phyloP scores from a whole-genome alignment of 306 rosid species.

The Arachis hypogaea region DNA sequence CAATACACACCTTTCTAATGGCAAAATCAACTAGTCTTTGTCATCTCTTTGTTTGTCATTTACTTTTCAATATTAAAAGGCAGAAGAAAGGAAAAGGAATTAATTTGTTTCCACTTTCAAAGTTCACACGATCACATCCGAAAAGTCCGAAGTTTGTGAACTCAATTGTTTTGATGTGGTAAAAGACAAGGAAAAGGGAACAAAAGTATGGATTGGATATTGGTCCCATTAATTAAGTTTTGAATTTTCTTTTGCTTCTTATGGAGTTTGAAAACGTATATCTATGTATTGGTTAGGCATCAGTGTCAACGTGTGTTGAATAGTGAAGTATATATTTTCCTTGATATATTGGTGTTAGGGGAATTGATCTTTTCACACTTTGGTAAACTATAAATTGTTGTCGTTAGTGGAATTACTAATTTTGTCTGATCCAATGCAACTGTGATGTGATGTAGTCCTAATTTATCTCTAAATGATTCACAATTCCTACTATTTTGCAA shows the following conservation, averaged over 20 bases:
- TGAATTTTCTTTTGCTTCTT: not conserved
- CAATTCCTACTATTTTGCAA: not conserved
- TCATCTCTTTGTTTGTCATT: conserved; percentile 29
- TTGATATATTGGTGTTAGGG: not conserved
- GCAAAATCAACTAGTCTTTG: conserved; percentile 24
- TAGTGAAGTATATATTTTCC: no score
- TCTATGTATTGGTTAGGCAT: not conserved
- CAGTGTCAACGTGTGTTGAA: not conserved
- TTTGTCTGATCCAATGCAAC: not conserved
- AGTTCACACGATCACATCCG: not conserved
- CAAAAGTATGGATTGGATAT: conserved; percentile 16
- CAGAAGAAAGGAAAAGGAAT: no score
- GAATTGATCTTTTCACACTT: not conserved
- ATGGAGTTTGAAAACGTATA: not conserved
- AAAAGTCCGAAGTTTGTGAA: not conserved
- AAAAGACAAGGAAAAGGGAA: not conserved
- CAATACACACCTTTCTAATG: not conserved
- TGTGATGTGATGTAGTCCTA: not conserved
- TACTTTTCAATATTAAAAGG: not conserved
- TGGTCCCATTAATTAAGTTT: not conserved
- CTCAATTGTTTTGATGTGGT: conserved; percentile 1
- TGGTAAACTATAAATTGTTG: no score
- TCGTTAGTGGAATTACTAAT: not conserved
- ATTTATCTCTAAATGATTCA: not conserved
- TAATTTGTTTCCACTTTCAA: no score